Conservation (phyloP, 306 rosid species). For the Bauhinia variegata region DNA sequence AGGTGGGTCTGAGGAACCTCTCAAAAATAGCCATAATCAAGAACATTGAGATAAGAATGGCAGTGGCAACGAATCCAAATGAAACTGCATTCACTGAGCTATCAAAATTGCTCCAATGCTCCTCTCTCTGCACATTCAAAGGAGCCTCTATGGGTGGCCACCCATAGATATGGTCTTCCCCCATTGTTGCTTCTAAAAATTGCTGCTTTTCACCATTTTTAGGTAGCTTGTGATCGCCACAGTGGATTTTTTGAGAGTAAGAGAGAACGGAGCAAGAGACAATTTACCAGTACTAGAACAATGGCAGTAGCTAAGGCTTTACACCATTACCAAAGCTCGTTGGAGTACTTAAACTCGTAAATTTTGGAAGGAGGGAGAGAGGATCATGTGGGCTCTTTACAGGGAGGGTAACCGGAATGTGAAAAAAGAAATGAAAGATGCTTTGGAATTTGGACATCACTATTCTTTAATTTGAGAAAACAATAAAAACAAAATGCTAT, state of each 20-base stretch:
- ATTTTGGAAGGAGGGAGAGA: conserved; percentile 32
- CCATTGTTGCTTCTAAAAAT: conserved; percentile 39
- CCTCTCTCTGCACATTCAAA: conserved; percentile 57
- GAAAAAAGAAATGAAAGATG: conserved; percentile 24
- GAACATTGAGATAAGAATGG: conserved; percentile 95
- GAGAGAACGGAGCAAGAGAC: conserved; percentile 1
- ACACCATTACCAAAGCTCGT: conserved; percentile 46
- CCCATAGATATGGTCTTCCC: conserved; percentile 49
- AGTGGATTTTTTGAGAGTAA: neutral
- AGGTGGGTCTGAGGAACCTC: conserved; percentile 72
- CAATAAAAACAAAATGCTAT: neutral
- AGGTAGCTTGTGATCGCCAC: neutral
- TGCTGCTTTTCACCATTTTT: conserved; percentile 35
- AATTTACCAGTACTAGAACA: neutral
- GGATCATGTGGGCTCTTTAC: conserved; percentile 41
- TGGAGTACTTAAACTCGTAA: conserved; percentile 48
- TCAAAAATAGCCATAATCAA: conserved; percentile 91
- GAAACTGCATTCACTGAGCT: conserved; percentile 88
- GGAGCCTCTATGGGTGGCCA: conserved; percentile 95
- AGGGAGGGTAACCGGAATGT: conserved; percentile 28
- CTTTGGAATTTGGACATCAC: conserved; percentile 62
- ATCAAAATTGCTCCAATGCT: conserved; percentile 62
- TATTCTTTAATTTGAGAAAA: conserved; percentile 13
- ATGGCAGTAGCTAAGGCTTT: conserved; percentile 23
- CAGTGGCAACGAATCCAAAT: conserved; percentile 96